Base-by-base conservation (phyloP, 2,329 filamentous ascomycete species). In the Aspergillus alliaceus region DNA sequence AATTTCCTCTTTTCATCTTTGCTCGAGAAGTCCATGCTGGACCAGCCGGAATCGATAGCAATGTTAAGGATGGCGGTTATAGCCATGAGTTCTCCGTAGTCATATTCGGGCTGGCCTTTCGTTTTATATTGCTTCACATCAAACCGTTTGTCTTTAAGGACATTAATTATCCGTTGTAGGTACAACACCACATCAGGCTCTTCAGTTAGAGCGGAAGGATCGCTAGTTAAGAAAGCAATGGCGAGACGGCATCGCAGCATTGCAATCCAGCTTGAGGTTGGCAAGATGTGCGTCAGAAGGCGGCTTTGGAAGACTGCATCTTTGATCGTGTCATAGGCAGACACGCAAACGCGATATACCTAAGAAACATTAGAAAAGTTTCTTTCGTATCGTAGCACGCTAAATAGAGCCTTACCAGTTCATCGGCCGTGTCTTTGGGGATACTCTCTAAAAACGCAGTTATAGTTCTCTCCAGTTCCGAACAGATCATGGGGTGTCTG, bases 41-140 rank as follows among this genome's bases (percentile, higher is more conserved):
- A 72, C 64, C 73, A 72, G 2, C 84, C 90, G 57, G 88, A 84
- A 58, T 91, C 90, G 51, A 97, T 80, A 15, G 86, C 88, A 37
- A 91, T 83, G 67, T 95, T 88, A 5, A 97, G 82, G 20, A 96
- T 82, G 3, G 82, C 75, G 3, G 90, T 79, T 15, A 86, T 80
- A 2, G 89, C 86, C 32, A 82, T 79, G 1, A 97, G 82, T 54
- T 87, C 80, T 15, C 80, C 77, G 72, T 90, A 96, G 72, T 96
- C 77, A 15, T 74, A 73, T 18, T 72, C 65, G 3, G 53, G 47
- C 9, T 55, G 31, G 15, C 39, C 57, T 53, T 65, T 67, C 5
- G 56, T 53, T 48, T 69, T 70, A 27, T 66, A 62, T 15, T 60
- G 60, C 40, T 69, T 69, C 1, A 71, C 56, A 34, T 75, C 63